Evolutionary conservation across 495 filamentous ascomycete species (phyloP).

Genomic region (Sordaria brevicollis): DNA sequence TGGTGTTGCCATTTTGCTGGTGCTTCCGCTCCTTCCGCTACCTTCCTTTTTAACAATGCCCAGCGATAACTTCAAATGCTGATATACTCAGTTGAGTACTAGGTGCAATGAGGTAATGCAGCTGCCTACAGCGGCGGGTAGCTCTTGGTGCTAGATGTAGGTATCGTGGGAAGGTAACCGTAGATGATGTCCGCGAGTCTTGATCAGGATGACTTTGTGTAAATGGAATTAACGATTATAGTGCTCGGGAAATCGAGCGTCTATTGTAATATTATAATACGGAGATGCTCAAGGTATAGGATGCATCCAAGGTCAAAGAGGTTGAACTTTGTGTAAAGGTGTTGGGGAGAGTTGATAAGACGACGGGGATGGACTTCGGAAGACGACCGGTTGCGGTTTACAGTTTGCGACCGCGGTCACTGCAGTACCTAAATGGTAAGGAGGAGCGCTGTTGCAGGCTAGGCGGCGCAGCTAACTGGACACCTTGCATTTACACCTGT

Average conservation of each 20-base stretch:
- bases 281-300: neutral
- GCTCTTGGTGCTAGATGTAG: neutral
- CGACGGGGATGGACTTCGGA: neutral
- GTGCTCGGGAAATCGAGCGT: neutral
- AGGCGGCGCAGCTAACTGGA: neutral
- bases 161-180: neutral
- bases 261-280: neutral
- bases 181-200: neutral
- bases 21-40: neutral
- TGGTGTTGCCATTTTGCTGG: conserved; percentile 10
- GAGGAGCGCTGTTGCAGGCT: neutral
- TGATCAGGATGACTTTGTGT: neutral
- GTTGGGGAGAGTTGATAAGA: neutral
- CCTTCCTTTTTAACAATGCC: neutral
- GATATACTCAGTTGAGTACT: neutral
- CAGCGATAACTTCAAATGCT: neutral
- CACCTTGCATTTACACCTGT: neutral
- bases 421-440: neutral
- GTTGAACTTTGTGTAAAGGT: neutral
- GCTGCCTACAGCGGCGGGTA: neutral
- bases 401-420: neutral
- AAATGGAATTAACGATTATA: neutral
- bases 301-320: neutral
- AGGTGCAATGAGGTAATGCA: neutral
- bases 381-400: neutral